Evolutionary conservation across 768 basidiomycete species (phyloP).

Genomic region (Rhizopogon vulgaris): DNA sequence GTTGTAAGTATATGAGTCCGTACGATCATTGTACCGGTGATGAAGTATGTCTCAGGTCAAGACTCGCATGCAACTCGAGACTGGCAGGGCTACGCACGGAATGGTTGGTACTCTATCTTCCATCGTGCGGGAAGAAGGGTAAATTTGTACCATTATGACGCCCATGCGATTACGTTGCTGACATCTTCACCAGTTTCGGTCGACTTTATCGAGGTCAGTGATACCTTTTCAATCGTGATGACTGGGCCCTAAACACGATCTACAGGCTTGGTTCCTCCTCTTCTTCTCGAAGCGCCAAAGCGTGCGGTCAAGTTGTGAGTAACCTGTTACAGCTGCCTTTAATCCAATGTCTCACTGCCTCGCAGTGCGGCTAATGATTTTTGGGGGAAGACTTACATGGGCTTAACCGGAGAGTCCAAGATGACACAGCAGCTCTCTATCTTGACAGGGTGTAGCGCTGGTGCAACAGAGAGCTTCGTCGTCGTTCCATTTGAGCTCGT

Average conservation of each 20-base stretch:
- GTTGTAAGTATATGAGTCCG: conserved; percentile 52
- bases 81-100: conserved; percentile 68
- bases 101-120: conserved; percentile 77
- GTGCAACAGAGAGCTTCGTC: conserved; percentile 92
- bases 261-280: conserved; percentile 85
- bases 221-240: background rate
- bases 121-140: conserved; percentile 93
- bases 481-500: conserved; percentile 97
- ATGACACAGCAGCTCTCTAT: conserved; percentile 90
- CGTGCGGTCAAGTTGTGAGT: conserved; percentile 92
- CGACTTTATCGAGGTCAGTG: conserved; percentile 79
- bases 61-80: conserved; percentile 97
- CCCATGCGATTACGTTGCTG: conserved; percentile 13
- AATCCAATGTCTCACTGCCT: conserved; percentile 2
- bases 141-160: conserved; percentile 16
- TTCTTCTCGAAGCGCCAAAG: conserved; percentile 96
- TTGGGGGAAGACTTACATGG: conserved; percentile 82
- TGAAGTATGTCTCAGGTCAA: conserved; percentile 60
- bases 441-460: conserved; percentile 88
- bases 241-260: background rate
- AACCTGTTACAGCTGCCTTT: background rate
- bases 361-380: conserved; percentile 83
- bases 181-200: conserved; percentile 45
- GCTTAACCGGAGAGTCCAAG: conserved; percentile 59
- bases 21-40: background rate